Evolutionary conservation across 345 rosid species (phyloP).

Genomic region (Firmiana major): DNA sequence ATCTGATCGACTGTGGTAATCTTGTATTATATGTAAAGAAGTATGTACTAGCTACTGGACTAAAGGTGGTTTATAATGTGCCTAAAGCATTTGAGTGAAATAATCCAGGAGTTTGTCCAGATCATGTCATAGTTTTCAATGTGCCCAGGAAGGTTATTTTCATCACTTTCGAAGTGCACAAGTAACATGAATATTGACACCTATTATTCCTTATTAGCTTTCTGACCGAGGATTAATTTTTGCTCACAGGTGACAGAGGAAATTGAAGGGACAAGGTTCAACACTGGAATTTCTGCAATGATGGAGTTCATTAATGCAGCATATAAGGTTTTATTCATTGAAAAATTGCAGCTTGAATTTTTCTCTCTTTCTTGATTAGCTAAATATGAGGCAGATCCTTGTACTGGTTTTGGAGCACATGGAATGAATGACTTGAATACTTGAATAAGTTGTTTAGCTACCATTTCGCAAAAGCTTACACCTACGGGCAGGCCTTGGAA

Average conservation of each 20-base stretch:
- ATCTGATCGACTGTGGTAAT: neutral
- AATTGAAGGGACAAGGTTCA: slow-evolving; percentile 84
- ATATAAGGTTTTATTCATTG: slow-evolving; percentile 52
- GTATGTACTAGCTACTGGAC: neutral
- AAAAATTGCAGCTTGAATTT: neutral
- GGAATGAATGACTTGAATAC: neutral
- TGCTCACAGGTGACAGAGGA: slow-evolving; percentile 75
- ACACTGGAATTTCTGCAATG: slow-evolving; percentile 95
- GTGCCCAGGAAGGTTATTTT: neutral
- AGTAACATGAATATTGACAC: neutral
- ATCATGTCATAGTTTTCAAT: neutral
- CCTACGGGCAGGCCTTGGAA: neutral
- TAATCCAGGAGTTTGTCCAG: neutral
- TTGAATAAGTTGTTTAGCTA: neutral
- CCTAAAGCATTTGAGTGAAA: neutral
- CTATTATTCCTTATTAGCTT: neutral
- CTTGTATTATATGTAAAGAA: neutral
- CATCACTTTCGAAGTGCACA: neutral
- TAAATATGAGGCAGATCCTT: neutral
- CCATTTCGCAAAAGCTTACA: too few relatives aligned
- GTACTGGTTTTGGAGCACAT: neutral
- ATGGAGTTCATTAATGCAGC: slow-evolving; percentile 95
- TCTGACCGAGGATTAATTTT: slow-evolving; percentile 10
- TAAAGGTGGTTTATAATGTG: neutral
- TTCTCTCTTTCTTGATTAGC: neutral